These are phyloP conservation scores for Lasiosphaeris hirsuta DNA, from an alignment of 495 filamentous ascomycete species.

Conservation along the genomic window DNA sequence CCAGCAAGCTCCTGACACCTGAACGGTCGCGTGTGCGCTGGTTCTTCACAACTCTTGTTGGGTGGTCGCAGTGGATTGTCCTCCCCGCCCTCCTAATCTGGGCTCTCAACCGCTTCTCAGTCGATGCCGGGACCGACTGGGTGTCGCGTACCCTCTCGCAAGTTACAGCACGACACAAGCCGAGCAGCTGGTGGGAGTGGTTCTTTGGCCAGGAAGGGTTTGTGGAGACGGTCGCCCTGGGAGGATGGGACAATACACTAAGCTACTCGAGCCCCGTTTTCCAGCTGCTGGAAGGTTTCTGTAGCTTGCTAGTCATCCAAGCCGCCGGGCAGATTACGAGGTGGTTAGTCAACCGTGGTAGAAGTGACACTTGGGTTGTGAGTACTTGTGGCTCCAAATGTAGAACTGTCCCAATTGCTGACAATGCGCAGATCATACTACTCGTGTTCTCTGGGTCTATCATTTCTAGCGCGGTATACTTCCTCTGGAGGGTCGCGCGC, in stretches of 20 bases:
- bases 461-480: conserved; percentile 92
- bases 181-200: conserved; percentile 65
- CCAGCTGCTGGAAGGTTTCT: conserved; percentile 93
- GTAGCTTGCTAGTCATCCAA: conserved; percentile 92
- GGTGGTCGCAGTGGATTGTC: conserved; percentile 79
- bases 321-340: conserved; percentile 91
- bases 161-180: conserved; percentile 51
- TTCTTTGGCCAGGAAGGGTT: conserved; percentile 78
- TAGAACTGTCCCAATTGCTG: conserved; percentile 24
- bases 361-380: conserved; percentile 97
- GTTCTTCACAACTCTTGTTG: conserved; percentile 60
- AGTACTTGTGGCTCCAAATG: conserved; percentile 27
- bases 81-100: conserved; percentile 82
- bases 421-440: conserved; percentile 67
- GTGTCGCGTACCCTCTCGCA: conserved; percentile 74
- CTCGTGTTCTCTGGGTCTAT: conserved; percentile 83
- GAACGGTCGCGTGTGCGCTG: conserved; percentile 70
- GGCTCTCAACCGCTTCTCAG: conserved; percentile 88
- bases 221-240: conserved; percentile 72
- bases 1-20: conserved; percentile 77
- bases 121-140: conserved; percentile 77
- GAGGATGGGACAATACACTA: conserved; percentile 84
- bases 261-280: conserved; percentile 94
- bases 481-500: conserved; percentile 88
- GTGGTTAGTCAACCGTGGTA: conserved; percentile 87